Conservation (phyloP, 202 grass and related monocot genomes). For the Dendrocalamus latiflorus region DNA sequence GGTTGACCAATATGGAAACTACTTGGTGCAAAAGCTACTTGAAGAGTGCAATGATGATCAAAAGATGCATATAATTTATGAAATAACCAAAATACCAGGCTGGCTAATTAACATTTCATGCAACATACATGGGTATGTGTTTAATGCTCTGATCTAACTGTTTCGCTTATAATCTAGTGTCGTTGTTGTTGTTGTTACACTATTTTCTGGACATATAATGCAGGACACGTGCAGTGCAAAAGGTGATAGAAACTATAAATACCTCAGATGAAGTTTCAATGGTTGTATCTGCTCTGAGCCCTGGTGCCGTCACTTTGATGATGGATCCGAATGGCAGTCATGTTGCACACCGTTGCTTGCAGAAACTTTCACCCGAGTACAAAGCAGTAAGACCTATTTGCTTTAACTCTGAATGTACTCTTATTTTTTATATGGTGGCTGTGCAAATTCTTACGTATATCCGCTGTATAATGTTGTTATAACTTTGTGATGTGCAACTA, state of each 20-base stretch:
- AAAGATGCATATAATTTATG: constrained; percentile 44
- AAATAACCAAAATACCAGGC: constrained; percentile 54
- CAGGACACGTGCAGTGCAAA: too few relatives aligned
- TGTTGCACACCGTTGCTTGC: too few relatives aligned
- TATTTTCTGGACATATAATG: constrained; percentile 19
- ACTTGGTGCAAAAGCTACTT: constrained; percentile 59
- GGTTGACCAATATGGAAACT: constrained; percentile 65
- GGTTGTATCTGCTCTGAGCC: too few relatives aligned
- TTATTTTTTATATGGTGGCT: neutral
- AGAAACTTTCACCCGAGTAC: too few relatives aligned
- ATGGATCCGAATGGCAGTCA: too few relatives aligned
- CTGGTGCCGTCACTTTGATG: too few relatives aligned
- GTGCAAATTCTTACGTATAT: neutral
- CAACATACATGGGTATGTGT: constrained; percentile 67
- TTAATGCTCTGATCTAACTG: neutral
- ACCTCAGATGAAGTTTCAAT: too few relatives aligned
- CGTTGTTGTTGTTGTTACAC: neutral
- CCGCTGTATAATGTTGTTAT: neutral
- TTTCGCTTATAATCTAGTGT: neutral
- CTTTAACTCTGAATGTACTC: neutral
- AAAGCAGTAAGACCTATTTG: constrained; percentile 40
- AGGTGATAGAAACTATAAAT: too few relatives aligned
- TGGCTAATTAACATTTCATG: too few relatives aligned
- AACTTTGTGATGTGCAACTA: neutral
- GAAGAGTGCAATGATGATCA: constrained; percentile 52